Evolutionary conservation across 2,329 filamentous ascomycete genomes (phyloP), one percentile per base, ranked within the genome.

Genomic region (Nemania sp.): DNA sequence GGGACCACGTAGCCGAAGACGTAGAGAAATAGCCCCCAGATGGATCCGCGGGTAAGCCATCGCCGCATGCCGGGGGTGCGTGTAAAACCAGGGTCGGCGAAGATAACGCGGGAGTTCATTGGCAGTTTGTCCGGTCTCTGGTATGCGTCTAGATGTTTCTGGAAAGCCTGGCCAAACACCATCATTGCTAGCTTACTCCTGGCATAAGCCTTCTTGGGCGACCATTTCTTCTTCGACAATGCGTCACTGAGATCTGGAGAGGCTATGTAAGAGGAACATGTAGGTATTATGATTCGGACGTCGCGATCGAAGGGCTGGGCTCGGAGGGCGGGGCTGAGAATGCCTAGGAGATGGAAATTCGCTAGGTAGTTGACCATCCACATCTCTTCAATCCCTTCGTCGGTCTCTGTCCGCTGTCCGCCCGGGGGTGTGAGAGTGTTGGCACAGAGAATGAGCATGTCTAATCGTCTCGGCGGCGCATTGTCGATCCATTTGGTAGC

Each of bases 401-500:
- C 81, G 0, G 94, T 97, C 71, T 87, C 82, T 1, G 80, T 82
- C 29, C 87, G 83, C 71, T 84, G 81, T 5, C 86, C 85, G 1
- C 90, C 92, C 11, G 87, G 87, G 2, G 93, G 90, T 4, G 91
- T 93, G 72, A 94, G 83, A 0, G 91, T 91, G 52, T 92, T 92
- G 10, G 91, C 96, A 79, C 94, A 97, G 20, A 99, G 86, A 22
- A 99, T 88, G 54, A 99, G 84, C 89, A 95, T 94, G 79, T 99
- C 96, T 6, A 99, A 83, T 55, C 97, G 86, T 64, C 97, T 87
- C 8, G 94, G 93, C 2, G 96, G 95, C 24, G 92, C 88, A 79
- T 98, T 98, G 80, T 99, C 95, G 72, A 99, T 93, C 95, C 97
- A 99, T 83, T 93, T 95, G 0, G 96, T 99, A 13, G 96, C 96